phyloP scores from a whole-genome alignment of 75 land plant species.

The Larix kaempferi region DNA sequence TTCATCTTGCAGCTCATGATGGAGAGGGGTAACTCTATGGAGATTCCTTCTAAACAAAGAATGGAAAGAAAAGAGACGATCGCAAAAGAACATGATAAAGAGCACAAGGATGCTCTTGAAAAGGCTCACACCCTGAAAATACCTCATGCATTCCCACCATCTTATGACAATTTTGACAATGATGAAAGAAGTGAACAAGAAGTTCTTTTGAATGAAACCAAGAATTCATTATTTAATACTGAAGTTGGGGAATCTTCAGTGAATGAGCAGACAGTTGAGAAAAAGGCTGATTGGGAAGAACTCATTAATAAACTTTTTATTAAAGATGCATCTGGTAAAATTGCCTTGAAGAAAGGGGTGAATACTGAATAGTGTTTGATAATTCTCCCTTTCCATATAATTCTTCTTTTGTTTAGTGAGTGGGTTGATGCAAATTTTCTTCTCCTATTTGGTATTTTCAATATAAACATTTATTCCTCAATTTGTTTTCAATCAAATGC shows the following conservation, averaged over 20 bases:
- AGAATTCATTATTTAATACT: background rate
- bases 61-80: slow-evolving; percentile 26
- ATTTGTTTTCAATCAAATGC: background rate
- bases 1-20: slow-evolving; percentile 25
- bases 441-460: background rate
- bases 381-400: background rate
- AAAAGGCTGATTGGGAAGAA: slow-evolving; percentile 51
- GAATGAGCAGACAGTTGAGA: too few species aligned
- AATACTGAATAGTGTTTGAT: background rate
- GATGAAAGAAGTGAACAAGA: background rate
- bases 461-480: background rate
- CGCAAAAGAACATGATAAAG: slow-evolving; percentile 18
- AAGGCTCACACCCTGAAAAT: slow-evolving; percentile 26
- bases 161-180: slow-evolving; percentile 3
- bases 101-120: slow-evolving; percentile 34
- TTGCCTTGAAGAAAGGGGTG: slow-evolving; percentile 23
- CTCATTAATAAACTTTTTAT: slow-evolving; percentile 51
- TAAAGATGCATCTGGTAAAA: slow-evolving; percentile 31
- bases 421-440: background rate
- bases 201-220: background rate
- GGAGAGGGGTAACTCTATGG: slow-evolving; percentile 11
- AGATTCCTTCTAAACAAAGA: slow-evolving; percentile 21
- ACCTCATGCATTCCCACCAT: slow-evolving; percentile 19
- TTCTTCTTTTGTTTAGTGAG: background rate
- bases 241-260: background rate